Base-by-base conservation (phyloP, 2,329 filamentous ascomycete genomes). In the Penicillium italicum region DNA sequence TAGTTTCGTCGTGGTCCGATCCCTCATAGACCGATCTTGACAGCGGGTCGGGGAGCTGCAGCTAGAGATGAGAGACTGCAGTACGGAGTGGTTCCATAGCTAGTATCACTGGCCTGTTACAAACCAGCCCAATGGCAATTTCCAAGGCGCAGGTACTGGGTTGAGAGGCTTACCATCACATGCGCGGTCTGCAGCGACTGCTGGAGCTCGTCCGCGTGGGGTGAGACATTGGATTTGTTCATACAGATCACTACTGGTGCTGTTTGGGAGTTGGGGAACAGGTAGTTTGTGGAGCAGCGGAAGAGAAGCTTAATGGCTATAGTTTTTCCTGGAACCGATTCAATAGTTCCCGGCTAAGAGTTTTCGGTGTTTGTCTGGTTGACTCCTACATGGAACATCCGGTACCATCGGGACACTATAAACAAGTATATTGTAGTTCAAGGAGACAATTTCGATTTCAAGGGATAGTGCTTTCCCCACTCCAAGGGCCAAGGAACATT, bases 211-310 rank as follows among this genome's bases (percentile, higher is more conserved):
- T 20, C 26, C 46, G 33, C 46, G 46, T 55, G 53, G 53, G 12
- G 41, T 51, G 53, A 55, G 53, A 51, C 53, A 55, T 51, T 24
- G 18, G n/a, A 22, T 18, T 12, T n/a, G 10, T 42, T 12, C 18
- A 16, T 42, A 28, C 42, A 45, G 42, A 45, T 45, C 42, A 33
- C 18, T 2, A 33, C 28, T 63, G 62, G 60, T 54, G 47, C 52
- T 31, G 51, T 55, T 49, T 55, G 38, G 41, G 37, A 37, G 9
- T 55, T 49, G 53, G 38, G 41, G 37, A 37, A 10, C 47, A 42
- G n/a, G 46, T 62, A 62, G 55, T 60, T 42, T 56, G 57, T 56
- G 62, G 60, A 50, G 53, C 40, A 40, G 16, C 8, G n/a, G 16
- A 33, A 28, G 24, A 47, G 36, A 47, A 43, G 36, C 26, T 53